Evolutionary conservation across 2,329 filamentous ascomycete species (phyloP).

Genomic region (Colletotrichum tofieldiae): DNA sequence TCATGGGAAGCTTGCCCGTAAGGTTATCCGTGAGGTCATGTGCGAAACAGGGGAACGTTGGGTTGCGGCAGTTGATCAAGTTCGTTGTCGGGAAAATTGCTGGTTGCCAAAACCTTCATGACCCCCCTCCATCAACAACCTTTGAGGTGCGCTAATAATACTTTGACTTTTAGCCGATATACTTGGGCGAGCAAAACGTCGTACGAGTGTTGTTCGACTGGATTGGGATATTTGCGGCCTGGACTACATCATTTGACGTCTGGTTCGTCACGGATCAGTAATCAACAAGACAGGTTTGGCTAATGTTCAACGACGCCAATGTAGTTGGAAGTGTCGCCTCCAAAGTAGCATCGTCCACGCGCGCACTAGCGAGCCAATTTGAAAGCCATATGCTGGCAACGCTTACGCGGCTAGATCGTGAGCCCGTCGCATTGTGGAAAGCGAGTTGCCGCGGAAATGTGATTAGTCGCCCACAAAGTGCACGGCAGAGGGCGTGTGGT

Average conservation of each 20-base stretch:
- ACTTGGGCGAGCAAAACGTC: not conserved
- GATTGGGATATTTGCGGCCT: constrained; percentile 1
- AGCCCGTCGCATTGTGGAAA: not conserved
- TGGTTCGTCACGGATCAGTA: constrained; percentile 2
- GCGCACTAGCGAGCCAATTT: not conserved
- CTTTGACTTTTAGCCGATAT: not conserved
- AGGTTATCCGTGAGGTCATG: not conserved
- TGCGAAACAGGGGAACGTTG: not conserved
- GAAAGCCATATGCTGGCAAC: not conserved
- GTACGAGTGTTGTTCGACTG: not conserved
- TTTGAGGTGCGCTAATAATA: not conserved
- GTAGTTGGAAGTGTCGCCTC: not conserved
- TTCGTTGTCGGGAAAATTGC: not conserved
- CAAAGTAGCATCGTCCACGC: not conserved
- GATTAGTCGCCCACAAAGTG: not conserved
- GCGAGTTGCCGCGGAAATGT: not conserved
- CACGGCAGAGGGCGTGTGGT: not conserved
- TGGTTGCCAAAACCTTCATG: not conserved
- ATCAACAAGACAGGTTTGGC: not conserved
- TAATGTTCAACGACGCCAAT: not conserved
- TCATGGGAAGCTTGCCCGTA: no score
- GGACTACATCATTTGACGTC: not conserved
- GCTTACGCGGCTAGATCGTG: not conserved
- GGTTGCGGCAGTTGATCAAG: not conserved
- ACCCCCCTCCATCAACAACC: not conserved